Evolutionary conservation across 2,329 filamentous ascomycete genomes (phyloP), one percentile per base, ranked within the genome.

Genomic region (Sphaerulina vaccinii): DNA sequence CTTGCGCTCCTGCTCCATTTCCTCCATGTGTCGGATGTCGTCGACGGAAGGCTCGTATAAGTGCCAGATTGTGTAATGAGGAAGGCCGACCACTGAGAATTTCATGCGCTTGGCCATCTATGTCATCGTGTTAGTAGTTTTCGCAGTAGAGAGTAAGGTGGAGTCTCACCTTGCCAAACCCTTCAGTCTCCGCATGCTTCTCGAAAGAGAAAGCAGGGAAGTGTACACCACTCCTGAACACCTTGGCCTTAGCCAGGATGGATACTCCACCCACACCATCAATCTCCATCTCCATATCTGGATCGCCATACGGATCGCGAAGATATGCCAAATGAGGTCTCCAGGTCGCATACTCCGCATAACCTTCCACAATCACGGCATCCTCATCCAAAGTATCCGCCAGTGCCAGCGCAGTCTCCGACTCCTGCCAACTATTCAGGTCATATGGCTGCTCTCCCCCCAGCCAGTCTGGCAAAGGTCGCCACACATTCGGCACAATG

Each of bases 261-360:
- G 90, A 96, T 63, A 99, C 93, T 73, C 93, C 93, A 44, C 93
- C 92, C 40, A 99, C 91, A 60, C 93, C 93, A 63, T 99, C 93
- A 63, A 99, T 92, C 65, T 99, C 93, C 93, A 99, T 97, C 70
- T 99, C 93, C 86, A 97, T 96, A 68, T 99, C 93, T 16, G 92
- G 92, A 67, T 99, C 93, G 33, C 93, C 93, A 65, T 95, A 97
- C 1, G 93, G 93, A 68, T 99, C 93, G 54, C 93, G 87, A 6
- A 99, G 82, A 69, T 99, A 99, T 36, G 93, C 93, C 66, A 99
- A 79, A 79, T 99, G 93, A 36, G 93, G 93, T 59, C 93, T 81
- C 93, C 93, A 99, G 1, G 93, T 99, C 16, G 93, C 93, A 70
- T 99, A 99, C 74, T 99, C 93, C 54, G 93, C 93, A 68, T 99